These are phyloP conservation scores for Leersia perrieri DNA, from an alignment of 176 grass and related monocot species.

Conservation along the genomic window DNA sequence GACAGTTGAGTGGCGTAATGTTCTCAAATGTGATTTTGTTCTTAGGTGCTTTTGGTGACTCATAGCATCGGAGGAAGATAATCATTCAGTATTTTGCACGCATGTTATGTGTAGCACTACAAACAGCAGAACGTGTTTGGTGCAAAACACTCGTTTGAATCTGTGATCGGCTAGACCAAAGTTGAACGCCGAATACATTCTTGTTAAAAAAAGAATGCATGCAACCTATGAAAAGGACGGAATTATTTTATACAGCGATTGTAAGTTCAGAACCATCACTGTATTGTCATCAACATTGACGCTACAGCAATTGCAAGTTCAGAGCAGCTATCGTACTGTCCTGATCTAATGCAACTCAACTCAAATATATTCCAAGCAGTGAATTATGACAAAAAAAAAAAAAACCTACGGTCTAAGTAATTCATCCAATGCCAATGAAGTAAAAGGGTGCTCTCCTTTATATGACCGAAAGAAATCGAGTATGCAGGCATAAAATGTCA, in stretches of 20 bases:
- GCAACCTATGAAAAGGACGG: background rate
- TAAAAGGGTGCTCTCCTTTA: background rate
- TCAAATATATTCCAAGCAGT: background rate
- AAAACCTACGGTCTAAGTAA: background rate
- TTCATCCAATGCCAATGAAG: background rate
- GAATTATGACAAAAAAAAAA: background rate
- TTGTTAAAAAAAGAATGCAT: background rate
- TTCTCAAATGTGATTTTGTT: background rate
- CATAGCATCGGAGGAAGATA: background rate
- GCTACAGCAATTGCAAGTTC: background rate
- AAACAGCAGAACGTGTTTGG: background rate
- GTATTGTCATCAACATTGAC: background rate
- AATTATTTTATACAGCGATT: background rate
- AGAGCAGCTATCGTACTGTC: background rate
- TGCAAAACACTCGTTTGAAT: background rate
- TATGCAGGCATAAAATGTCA: no score
- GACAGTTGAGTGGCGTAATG: background rate
- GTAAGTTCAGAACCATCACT: background rate
- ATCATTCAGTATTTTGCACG: background rate
- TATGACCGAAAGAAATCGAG: background rate
- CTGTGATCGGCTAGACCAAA: no score
- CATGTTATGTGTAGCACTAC: no score
- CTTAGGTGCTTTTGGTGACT: background rate
- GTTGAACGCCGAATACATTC: no score
- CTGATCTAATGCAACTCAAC: background rate